A percentile compares a stretch with the other conserved stretches of the same genome.
These are phyloP conservation scores for Stachybotrys chlorohalonatus DNA, from an alignment of 2,329 filamentous ascomycete genomes.

Conservation along the genomic window DNA sequence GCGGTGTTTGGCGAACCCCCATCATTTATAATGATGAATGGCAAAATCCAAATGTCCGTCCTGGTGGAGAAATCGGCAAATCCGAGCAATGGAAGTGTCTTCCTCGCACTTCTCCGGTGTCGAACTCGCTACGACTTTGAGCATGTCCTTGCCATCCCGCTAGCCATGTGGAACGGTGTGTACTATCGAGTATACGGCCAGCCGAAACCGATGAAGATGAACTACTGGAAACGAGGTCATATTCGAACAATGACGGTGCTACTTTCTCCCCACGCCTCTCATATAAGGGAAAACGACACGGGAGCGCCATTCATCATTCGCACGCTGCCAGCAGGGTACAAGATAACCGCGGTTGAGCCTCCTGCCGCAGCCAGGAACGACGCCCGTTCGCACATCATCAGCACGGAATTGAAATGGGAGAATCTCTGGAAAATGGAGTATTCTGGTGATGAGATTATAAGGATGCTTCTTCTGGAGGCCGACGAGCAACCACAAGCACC, in stretches of 20 bases:
- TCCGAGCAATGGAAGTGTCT: not conserved
- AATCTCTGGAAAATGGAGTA: not conserved
- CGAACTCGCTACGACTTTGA: not conserved
- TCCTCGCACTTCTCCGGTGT: not conserved
- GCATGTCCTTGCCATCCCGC: not conserved
- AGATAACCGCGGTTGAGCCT: not conserved
- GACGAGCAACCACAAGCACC: too few species aligned
- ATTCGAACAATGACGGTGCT: not conserved
- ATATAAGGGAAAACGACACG: not conserved
- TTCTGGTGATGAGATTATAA: too few species aligned
- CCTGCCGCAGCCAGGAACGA: not conserved
- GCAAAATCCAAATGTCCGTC: not conserved
- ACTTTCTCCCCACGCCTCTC: not conserved
- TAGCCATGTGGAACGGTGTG: not conserved
- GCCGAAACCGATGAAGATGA: not conserved
- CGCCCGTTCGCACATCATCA: not conserved
- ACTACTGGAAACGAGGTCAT: not conserved
- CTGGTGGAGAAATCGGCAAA: not conserved
- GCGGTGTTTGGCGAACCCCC: not conserved
- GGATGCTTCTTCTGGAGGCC: too few species aligned
- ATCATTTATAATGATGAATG: not conserved
- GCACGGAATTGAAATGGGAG: not conserved
- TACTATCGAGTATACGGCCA: not conserved
- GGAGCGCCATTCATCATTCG: not conserved
- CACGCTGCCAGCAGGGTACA: not conserved